Evolutionary conservation across 202 grass and related monocot genomes (phyloP).

Genomic region (Panicum hallii): DNA sequence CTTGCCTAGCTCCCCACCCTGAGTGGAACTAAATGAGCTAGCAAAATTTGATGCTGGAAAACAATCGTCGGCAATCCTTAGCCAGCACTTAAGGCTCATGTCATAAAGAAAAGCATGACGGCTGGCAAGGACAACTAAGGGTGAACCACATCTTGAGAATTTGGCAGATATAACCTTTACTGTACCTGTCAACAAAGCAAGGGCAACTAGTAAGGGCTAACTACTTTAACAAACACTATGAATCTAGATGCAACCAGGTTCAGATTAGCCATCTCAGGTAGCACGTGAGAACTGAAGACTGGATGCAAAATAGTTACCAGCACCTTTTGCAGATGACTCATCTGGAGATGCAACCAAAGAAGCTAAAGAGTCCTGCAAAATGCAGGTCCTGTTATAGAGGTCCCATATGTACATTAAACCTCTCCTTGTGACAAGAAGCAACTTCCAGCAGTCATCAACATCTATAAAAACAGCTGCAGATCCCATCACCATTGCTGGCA

Average conservation of each 20-base stretch:
- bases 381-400: constrained; percentile 73
- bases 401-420: constrained; percentile 90
- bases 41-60: constrained; percentile 91
- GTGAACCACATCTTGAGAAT: constrained; percentile 90
- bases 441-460: constrained; percentile 82
- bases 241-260: constrained; percentile 23
- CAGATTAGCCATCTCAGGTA: constrained; percentile 8
- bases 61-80: constrained; percentile 91
- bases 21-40: constrained; percentile 73
- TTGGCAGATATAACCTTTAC: constrained; percentile 87
- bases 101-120: constrained; percentile 89
- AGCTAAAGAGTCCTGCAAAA: constrained; percentile 86
- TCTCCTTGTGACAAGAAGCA: constrained; percentile 89
- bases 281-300: constrained; percentile 27
- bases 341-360: constrained; percentile 70
- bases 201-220: constrained; percentile 16
- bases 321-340: constrained; percentile 64
- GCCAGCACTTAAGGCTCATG: constrained; percentile 85
- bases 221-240: constrained; percentile 17
- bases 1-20: constrained; percentile 82
- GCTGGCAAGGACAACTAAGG: constrained; percentile 79
- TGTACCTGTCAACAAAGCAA: constrained; percentile 60
- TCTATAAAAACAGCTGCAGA: constrained; percentile 92
- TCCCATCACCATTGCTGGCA: constrained; percentile 94
- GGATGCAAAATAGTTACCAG: constrained; percentile 62